Conservation (phyloP, 2,329 filamentous ascomycete genomes). For the Aureobasidium sp. region DNA sequence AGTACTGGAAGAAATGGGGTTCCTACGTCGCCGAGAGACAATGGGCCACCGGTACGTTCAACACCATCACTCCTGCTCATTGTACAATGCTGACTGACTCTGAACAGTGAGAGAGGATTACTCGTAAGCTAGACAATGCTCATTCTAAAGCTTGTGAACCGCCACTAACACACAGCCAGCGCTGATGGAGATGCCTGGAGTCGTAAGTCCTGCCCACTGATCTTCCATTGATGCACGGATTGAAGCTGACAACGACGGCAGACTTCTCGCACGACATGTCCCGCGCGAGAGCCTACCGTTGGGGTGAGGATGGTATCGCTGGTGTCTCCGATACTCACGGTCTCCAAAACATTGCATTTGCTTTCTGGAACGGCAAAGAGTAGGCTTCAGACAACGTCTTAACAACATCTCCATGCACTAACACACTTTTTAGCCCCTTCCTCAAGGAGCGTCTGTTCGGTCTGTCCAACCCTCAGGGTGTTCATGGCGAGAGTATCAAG, state of each 20-base stretch:
- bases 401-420: not conserved
- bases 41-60: constrained; percentile 74
- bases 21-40: constrained; percentile 89
- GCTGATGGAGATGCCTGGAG: constrained; percentile 91
- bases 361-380: constrained; percentile 98
- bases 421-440: constrained; percentile 57
- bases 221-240: not conserved
- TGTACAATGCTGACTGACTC: constrained; percentile 28
- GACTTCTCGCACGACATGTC: constrained; percentile 94
- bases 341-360: constrained; percentile 84
- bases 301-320: constrained; percentile 95
- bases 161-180: constrained; percentile 36
- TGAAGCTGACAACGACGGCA: constrained; percentile 27
- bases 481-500: constrained; percentile 95
- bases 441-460: constrained; percentile 94
- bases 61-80: not conserved
- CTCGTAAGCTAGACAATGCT: constrained; percentile 42
- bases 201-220: constrained; percentile 51
- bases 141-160: not conserved
- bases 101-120: constrained; percentile 80
- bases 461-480: constrained; percentile 90
- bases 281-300: constrained; percentile 78
- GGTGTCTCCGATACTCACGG: constrained; percentile 93
- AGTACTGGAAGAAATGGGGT: constrained; percentile 99
- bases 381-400: constrained; percentile 31